Base-by-base conservation (phyloP, 2,329 filamentous ascomycete species). In the Fusarium solani-melongenae region DNA sequence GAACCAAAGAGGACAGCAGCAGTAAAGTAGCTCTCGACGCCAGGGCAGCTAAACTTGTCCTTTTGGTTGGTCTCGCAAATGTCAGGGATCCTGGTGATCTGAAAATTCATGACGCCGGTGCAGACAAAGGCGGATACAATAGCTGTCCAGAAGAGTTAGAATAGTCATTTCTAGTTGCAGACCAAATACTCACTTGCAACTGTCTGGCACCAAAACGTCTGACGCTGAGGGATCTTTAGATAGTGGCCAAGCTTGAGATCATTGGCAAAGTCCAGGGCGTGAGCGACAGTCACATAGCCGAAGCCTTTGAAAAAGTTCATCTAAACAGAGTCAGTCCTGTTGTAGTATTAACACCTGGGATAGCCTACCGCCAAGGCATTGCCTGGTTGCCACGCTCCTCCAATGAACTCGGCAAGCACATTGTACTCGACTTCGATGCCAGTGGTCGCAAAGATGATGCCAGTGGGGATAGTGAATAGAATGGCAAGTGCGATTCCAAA, bases 241-340 rank as follows among this genome's bases (percentile, higher is more conserved):
- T 88, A 87, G 29, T 83, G 82, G 1, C 80, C 82, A 0, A 83
- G 72, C 63, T 83, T 83, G 5, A 82, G 74, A 34, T 81, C 83
- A 36, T 76, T 82, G 59, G 72, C 79, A 53, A 84, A 84, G 27
- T 80, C 77, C 0, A 84, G 75, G 0, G 82, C 82, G 12, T 84
- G 82, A 1, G 80, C 81, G 1, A 79, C 79, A 0, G 82, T 82
- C 11, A 83, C 79, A 51, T 82, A 83, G n/a, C 78, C 82, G 33
- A 82, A 84, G 2, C 82, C 80, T 75, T 87, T 87, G 78, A 87
- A 86, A 72, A 83, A 86, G 79, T 84, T 86, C 81, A 86, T 86
- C 74, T 76, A 3, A 0, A 4, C 7, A 4, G 7, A 29, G 5
- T 76, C 7, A 76, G 63, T 29, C 2, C 2, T 1, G 2, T 1